Conservation (phyloP, 1,284 basidiomycete species). For the Cryptococcus neoformans region DNA sequence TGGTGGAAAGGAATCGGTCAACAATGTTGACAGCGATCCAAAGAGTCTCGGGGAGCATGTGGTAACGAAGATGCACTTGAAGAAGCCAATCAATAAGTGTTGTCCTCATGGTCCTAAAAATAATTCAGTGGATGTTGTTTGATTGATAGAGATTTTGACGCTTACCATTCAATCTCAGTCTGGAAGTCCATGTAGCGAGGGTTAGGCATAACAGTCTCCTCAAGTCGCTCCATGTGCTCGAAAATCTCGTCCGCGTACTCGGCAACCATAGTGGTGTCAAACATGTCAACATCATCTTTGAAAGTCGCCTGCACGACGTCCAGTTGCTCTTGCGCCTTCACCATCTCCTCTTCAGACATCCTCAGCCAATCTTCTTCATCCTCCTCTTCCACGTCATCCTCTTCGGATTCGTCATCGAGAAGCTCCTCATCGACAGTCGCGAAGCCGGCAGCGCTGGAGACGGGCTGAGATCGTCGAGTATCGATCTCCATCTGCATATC, state of each 20-base stretch:
- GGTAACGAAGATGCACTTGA: slow-evolving; percentile 63
- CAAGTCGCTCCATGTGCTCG: slow-evolving; percentile 87
- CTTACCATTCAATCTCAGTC: slow-evolving; percentile 85
- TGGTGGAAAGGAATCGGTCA: slow-evolving; percentile 61
- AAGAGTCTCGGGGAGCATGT: slow-evolving; percentile 65
- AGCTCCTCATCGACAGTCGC: slow-evolving; percentile 17
- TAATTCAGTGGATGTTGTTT: neutral
- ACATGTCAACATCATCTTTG: slow-evolving; percentile 75
- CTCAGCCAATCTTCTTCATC: slow-evolving; percentile 63
- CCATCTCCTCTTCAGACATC: slow-evolving; percentile 53
- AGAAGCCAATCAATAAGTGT: slow-evolving; percentile 59
- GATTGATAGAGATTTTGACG: slow-evolving; percentile 1
- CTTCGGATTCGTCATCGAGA: slow-evolving; percentile 20
- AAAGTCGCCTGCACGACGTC: slow-evolving; percentile 45
- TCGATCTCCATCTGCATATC: slow-evolving; percentile 42
- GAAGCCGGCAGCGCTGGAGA: slow-evolving; percentile 3
- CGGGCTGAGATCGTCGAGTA: slow-evolving; percentile 5
- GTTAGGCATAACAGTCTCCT: slow-evolving; percentile 87
- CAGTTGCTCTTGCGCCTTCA: slow-evolving; percentile 37
- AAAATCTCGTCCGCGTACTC: slow-evolving; percentile 99
- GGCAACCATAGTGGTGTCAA: slow-evolving; percentile 95
- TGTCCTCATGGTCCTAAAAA: slow-evolving; percentile 54
- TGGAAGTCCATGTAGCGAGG: slow-evolving; percentile 94
- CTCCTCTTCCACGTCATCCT: slow-evolving; percentile 51
- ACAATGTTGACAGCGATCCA: slow-evolving; percentile 66